Base-by-base conservation (phyloP, 352 stramenopile species). In the Pythium folliculosum region DNA sequence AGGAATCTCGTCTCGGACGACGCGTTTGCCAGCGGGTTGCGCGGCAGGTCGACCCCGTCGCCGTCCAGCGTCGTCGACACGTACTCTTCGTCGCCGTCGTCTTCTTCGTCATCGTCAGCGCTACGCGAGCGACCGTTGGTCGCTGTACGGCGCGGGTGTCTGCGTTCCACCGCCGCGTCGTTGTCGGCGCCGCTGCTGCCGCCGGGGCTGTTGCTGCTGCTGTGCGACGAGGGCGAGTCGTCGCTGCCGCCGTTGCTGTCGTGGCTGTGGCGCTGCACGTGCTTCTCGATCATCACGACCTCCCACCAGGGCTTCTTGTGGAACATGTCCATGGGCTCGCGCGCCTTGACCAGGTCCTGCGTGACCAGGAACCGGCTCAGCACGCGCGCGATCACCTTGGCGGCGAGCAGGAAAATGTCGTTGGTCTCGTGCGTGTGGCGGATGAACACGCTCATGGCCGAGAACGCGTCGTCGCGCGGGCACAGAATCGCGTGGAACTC, bases 281-380 rank as follows among this genome's bases (percentile, higher is more conserved):
- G 87, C 23, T 81, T 75, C 23, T 85, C 73, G 7, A 89, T 84
- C 30, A 85, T 75, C 37, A 90, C 81, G 19, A 91, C 81, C 45
- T 96, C 88, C 90, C 90, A 97, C 91, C 91, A 97, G 0, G 82
- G 84, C 63, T 95, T 89, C 70, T 97, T 92, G 71, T 93, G 94
- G 70, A 97, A 98, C 78, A 94, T 92, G 22, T 90, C 77, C 52
- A 95, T 95, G 7, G 89, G 83, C 32, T 83, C 79, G 22, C 84
- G 76, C 0, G 84, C 78, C 54, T 88, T 86, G 27, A 80, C 60
- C 10, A 90, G 69, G 60, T 90, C 78, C 12, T 71, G 74, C 60
- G 75, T 82, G 35, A 77, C 74, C 2, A 94, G 44, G 66, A 79
- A 93, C 3, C 80, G 71, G 35, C 78, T 82, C 0, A 95, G 25